Conservation (phyloP, 1,284 basidiomycete genomes). For the Trichosporon sp. region DNA sequence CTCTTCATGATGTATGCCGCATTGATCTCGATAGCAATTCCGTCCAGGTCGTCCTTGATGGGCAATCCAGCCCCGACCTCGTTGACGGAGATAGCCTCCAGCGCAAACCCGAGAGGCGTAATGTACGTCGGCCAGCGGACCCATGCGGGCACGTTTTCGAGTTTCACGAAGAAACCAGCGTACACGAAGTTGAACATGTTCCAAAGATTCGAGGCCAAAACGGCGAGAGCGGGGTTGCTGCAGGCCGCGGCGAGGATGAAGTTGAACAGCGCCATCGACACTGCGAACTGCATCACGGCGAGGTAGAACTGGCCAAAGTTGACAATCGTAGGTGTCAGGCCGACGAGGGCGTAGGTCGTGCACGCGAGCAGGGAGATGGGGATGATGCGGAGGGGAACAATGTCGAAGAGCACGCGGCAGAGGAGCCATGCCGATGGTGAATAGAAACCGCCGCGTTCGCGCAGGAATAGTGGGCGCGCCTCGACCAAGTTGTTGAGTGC, state of each 20-base stretch:
- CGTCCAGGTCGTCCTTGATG: conserved; percentile 74
- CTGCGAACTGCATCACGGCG: conserved; percentile 72
- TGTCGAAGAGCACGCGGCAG: conserved; percentile 96
- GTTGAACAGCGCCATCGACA: conserved; percentile 87
- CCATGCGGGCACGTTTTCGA: conserved; percentile 75
- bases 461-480: conserved; percentile 76
- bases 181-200: conserved; percentile 77
- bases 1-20: conserved; percentile 75
- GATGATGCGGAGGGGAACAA: conserved; percentile 87
- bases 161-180: conserved; percentile 74
- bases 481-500: conserved; percentile 83
- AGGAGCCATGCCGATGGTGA: conserved; percentile 68
- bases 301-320: conserved; percentile 84
- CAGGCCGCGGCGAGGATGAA: conserved; percentile 82
- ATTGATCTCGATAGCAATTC: conserved; percentile 76
- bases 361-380: conserved; percentile 91
- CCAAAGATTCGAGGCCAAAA: conserved; percentile 73
- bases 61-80: conserved; percentile 83
- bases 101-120: conserved; percentile 60
- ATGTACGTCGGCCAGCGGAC: conserved; percentile 81
- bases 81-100: conserved; percentile 86
- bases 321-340: conserved; percentile 68
- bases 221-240: conserved; percentile 81
- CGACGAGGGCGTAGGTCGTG: conserved; percentile 94
- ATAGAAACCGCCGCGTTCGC: conserved; percentile 83